Percentiles rank a stretch among this genome's conserved stretches.
phyloP scores from a whole-genome alignment of 1,284 basidiomycete genomes.

The Phaffia rhodozyma region DNA sequence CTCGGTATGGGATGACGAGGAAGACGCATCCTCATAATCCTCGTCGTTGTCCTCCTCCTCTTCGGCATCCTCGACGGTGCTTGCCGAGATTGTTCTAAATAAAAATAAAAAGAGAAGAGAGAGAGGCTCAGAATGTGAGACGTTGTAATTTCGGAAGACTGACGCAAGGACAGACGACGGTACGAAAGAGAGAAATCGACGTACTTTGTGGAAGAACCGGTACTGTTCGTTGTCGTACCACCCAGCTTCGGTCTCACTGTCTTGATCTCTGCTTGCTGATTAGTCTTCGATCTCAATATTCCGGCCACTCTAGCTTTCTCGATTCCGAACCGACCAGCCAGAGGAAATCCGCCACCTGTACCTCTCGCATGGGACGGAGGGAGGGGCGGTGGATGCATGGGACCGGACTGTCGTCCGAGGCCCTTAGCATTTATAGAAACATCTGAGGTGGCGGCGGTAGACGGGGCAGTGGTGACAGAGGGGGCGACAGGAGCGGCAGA shows the following conservation, averaged over 20 bases:
- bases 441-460: neutral
- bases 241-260: neutral
- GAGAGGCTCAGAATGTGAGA: too few relatives aligned
- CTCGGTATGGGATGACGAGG: neutral
- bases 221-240: neutral
- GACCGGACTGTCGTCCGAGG: too few relatives aligned
- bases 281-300: too few relatives aligned
- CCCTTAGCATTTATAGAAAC: too few relatives aligned
- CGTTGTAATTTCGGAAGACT: neutral
- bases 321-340: too few relatives aligned
- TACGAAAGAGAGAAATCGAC: neutral
- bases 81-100: too few relatives aligned
- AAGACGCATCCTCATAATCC: neutral
- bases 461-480: slow-evolving; percentile 5
- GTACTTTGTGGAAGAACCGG: neutral
- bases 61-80: too few relatives aligned
- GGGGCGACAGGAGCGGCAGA: neutral
- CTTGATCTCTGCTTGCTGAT: neutral
- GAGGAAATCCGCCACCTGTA: too few relatives aligned
- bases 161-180: neutral
- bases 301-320: too few relatives aligned
- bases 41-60: slow-evolving; percentile 1
- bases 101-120: too few relatives aligned
- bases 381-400: too few relatives aligned
- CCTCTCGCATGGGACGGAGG: too few relatives aligned